Conservation (phyloP, 2,329 filamentous ascomycete genomes). For the Rugonectria rugulosa region DNA sequence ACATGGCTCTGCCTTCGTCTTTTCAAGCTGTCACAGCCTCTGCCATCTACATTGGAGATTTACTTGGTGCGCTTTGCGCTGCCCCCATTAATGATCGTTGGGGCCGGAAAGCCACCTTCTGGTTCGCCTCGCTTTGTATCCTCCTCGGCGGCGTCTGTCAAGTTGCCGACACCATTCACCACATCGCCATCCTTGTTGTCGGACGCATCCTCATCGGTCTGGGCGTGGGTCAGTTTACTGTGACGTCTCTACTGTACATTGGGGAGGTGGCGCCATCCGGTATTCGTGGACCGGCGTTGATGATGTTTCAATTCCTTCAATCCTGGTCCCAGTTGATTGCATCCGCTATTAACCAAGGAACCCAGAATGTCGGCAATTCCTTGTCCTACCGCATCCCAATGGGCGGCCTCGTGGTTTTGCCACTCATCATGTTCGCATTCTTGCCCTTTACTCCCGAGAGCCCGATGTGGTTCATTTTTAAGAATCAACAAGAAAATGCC, state of each 20-base stretch:
- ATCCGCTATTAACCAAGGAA: too few relatives aligned
- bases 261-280: too few relatives aligned
- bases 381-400: too few relatives aligned
- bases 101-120: constrained; percentile 46
- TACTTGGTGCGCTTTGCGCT: constrained; percentile 44
- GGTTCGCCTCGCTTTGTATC: constrained; percentile 44
- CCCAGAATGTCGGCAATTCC: too few relatives aligned
- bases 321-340: too few relatives aligned
- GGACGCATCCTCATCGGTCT: constrained; percentile 33
- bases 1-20: constrained; percentile 32
- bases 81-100: constrained; percentile 47
- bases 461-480: constrained; percentile 43
- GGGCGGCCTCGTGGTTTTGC: constrained; percentile 36
- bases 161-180: constrained; percentile 25
- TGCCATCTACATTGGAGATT: constrained; percentile 50
- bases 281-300: too few relatives aligned
- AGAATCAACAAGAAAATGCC: constrained; percentile 38
- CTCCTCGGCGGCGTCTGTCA: constrained; percentile 23
- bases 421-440: constrained; percentile 31
- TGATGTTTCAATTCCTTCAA: too few relatives aligned
- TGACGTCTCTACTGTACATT: too few relatives aligned
- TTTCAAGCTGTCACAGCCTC: constrained; percentile 46
- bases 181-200: constrained; percentile 28
- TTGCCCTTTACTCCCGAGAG: constrained; percentile 38
- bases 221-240: too few relatives aligned